Conservation (phyloP, 768 basidiomycete species). For the Hericium coralloides region DNA sequence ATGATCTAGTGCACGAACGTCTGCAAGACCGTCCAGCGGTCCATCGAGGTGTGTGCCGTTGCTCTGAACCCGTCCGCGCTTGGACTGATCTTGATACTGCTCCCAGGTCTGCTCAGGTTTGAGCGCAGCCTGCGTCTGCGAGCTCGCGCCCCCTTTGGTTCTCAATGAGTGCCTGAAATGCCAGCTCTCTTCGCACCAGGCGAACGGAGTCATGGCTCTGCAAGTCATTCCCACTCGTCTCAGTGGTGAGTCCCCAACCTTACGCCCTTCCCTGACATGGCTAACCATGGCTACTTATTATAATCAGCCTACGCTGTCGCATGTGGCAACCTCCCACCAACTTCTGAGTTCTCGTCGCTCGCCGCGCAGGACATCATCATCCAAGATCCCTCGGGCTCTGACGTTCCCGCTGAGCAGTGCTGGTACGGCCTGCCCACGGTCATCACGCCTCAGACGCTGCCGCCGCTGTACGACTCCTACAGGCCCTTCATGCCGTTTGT, state of each 20-base stretch:
- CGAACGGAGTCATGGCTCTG: neutral
- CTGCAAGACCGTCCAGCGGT: neutral
- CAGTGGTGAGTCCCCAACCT: neutral
- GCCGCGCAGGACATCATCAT: neutral
- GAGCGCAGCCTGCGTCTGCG: neutral
- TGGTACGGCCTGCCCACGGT: neutral
- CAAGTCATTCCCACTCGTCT: neutral
- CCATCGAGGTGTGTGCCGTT: neutral
- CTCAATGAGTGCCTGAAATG: neutral
- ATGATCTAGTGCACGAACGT: neutral
- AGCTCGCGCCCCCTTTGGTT: neutral
- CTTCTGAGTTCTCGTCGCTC: neutral
- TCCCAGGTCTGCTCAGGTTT: neutral
- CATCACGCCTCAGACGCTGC: neutral
- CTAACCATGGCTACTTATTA: neutral
- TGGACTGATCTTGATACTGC: neutral
- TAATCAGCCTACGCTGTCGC: neutral
- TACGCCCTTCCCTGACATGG: neutral
- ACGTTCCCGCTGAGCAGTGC: neutral
- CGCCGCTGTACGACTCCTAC: neutral
- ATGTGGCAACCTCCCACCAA: neutral
- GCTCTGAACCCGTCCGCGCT: neutral
- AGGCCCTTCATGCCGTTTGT: neutral
- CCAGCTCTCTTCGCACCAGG: neutral
- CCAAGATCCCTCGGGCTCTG: neutral